These are phyloP conservation scores for Vanderwaltozyma tropicalis DNA, from an alignment of 805 yeast species.

Conservation along the genomic window DNA sequence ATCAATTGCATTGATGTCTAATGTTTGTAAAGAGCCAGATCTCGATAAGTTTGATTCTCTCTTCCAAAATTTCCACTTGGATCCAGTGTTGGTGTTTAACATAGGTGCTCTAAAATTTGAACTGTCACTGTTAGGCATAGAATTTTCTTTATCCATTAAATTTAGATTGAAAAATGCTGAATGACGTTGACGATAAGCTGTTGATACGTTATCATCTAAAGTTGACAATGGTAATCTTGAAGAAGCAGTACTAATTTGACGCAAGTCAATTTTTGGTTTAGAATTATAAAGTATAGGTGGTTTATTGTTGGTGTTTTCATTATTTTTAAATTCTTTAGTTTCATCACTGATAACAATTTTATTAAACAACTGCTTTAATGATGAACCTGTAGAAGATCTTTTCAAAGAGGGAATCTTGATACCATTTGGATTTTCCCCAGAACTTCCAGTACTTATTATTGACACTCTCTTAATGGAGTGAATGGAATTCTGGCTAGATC, in stretches of 20 bases:
- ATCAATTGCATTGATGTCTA: not conserved
- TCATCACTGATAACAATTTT: conserved; percentile 19
- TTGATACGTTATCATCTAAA: conserved; percentile 2
- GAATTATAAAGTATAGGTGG: conserved; percentile 1
- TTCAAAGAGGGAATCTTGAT: conserved; percentile 5
- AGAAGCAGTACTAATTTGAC: not conserved
- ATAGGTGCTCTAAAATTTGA: not conserved
- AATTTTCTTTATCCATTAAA: not conserved
- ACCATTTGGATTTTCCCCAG: not conserved
- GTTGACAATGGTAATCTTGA: conserved; percentile 10
- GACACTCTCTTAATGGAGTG: conserved; percentile 9
- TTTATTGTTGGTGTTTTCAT: conserved; percentile 1
- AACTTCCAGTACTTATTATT: conserved; percentile 4
- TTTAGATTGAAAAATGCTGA: conserved; percentile 2
- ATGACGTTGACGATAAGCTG: conserved; percentile 6
- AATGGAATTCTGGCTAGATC: conserved; percentile 4
- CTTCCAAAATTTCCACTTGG: conserved; percentile 30
- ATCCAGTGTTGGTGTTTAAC: conserved; percentile 11
- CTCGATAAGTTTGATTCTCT: conserved; percentile 2
- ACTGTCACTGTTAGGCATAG: not conserved
- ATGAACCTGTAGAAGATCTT: conserved; percentile 26
- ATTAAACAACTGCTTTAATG: conserved; percentile 24
- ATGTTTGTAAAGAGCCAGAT: not conserved
- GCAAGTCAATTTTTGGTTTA: not conserved
- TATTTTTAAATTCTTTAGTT: conserved; percentile 9